Evolutionary conservation across 495 filamentous ascomycete species (phyloP).

Genomic region (Podospora appendiculata): DNA sequence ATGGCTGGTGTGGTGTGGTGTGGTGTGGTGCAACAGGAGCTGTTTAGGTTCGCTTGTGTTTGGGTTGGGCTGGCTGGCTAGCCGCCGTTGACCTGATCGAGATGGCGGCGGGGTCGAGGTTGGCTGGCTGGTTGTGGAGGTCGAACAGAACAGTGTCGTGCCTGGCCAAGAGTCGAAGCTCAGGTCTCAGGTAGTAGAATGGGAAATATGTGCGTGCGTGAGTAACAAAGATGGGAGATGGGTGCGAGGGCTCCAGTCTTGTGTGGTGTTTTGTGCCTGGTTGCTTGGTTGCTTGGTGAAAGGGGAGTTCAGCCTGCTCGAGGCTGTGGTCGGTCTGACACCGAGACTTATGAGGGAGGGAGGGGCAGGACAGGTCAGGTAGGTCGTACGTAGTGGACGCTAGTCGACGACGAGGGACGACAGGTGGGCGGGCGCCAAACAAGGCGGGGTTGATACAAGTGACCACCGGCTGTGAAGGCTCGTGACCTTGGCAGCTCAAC

Average conservation of each 20-base stretch:
- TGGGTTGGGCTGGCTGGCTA: conserved; percentile 1
- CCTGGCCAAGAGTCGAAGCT: neutral
- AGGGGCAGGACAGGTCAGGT: neutral
- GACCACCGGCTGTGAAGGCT: too few relatives aligned
- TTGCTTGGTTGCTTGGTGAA: too few relatives aligned
- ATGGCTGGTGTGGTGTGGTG: conserved; percentile 14
- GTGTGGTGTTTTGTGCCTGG: too few relatives aligned
- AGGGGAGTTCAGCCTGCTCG: neutral
- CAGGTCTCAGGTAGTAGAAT: too few relatives aligned
- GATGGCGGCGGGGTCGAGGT: neutral
- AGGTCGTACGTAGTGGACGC: too few relatives aligned
- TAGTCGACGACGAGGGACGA: too few relatives aligned
- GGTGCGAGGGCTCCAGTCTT: too few relatives aligned
- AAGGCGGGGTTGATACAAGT: too few relatives aligned
- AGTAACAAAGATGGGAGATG: too few relatives aligned
- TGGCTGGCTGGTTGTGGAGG: neutral
- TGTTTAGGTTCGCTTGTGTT: neutral
- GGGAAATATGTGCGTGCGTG: too few relatives aligned
- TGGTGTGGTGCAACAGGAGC: neutral
- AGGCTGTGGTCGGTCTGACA: conserved; percentile 7
- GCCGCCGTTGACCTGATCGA: conserved; percentile 3
- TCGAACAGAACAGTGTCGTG: neutral
- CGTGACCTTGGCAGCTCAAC: too few relatives aligned
- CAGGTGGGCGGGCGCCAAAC: too few relatives aligned
- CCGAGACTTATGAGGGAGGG: neutral